These are phyloP conservation scores for Rhizomucor pusillus DNA, from an alignment of 371 early-diverging fungal genomes.

Conservation along the genomic window DNA sequence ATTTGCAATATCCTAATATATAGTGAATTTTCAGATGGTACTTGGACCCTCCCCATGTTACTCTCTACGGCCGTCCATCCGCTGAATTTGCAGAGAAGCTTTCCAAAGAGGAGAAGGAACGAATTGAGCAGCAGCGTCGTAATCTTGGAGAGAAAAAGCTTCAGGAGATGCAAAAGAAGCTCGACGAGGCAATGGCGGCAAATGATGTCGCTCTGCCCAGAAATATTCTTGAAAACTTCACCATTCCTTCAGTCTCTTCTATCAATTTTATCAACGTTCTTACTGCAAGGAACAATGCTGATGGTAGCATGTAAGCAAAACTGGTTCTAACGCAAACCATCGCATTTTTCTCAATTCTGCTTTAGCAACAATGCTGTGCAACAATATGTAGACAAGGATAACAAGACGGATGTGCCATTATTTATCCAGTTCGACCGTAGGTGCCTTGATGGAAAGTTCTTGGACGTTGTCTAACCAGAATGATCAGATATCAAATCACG, in stretches of 20 bases:
- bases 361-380: slow-evolving; percentile 52
- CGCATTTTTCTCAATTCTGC: not conserved
- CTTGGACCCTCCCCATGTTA: slow-evolving; percentile 52
- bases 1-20: not conserved
- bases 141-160: slow-evolving; percentile 55
- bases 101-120: slow-evolving; percentile 53
- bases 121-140: slow-evolving; percentile 51
- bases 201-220: slow-evolving; percentile 60
- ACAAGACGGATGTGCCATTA: slow-evolving; percentile 47
- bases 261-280: slow-evolving; percentile 62
- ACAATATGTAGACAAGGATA: slow-evolving; percentile 48
- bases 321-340: too few relatives aligned
- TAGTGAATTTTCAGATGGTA: slow-evolving; percentile 38
- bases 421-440: slow-evolving; percentile 67
- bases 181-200: slow-evolving; percentile 53
- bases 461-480: not conserved
- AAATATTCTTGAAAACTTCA: slow-evolving; percentile 58
- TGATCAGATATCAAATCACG: slow-evolving; percentile 56
- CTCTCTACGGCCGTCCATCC: slow-evolving; percentile 60
- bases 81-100: slow-evolving; percentile 58
- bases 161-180: slow-evolving; percentile 41
- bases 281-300: slow-evolving; percentile 52
- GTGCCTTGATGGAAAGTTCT: slow-evolving; percentile 11
- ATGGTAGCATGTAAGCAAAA: slow-evolving; percentile 37
- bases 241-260: slow-evolving; percentile 54